A percentile compares a stretch with the other conserved stretches of the same genome.
These are phyloP conservation scores for Myochromella boudieri DNA, from an alignment of 768 basidiomycete genomes.

Conservation along the genomic window DNA sequence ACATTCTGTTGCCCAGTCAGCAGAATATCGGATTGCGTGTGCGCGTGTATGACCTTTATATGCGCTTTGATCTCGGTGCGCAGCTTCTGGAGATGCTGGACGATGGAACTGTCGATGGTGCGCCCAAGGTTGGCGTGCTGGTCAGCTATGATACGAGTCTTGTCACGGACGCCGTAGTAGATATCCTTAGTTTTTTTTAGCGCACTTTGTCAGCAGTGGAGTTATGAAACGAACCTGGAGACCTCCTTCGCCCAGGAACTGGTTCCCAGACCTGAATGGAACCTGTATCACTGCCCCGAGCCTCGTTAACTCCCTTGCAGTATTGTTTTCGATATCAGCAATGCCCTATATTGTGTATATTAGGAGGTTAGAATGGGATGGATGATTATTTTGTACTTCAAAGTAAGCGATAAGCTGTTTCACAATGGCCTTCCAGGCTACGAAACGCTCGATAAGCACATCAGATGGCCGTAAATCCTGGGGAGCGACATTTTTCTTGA, in stretches of 20 bases:
- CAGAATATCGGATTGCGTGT: neutral
- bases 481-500: conserved; percentile 91
- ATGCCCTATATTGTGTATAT: conserved; percentile 35
- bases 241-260: conserved; percentile 97
- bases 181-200: too few relatives aligned
- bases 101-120: conserved; percentile 95
- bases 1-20: conserved; percentile 56
- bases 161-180: conserved; percentile 91
- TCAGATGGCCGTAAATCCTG: conserved; percentile 92
- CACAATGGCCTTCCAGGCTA: conserved; percentile 94
- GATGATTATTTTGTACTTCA: conserved; percentile 41
- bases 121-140: conserved; percentile 95
- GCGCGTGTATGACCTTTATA: conserved; percentile 66
- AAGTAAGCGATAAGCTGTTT: conserved; percentile 95
- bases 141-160: conserved; percentile 90
- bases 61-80: conserved; percentile 95
- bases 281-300: conserved; percentile 96
- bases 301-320: conserved; percentile 89
- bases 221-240: conserved; percentile 59
- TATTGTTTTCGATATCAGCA: conserved; percentile 91
- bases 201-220: too few relatives aligned
- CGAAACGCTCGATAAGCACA: conserved; percentile 92
- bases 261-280: conserved; percentile 92
- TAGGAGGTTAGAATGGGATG: neutral
- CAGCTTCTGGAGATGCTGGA: conserved; percentile 97